These are phyloP conservation scores for Clavispora phyllophila DNA, from an alignment of 805 yeast genomes.

Conservation along the genomic window DNA sequence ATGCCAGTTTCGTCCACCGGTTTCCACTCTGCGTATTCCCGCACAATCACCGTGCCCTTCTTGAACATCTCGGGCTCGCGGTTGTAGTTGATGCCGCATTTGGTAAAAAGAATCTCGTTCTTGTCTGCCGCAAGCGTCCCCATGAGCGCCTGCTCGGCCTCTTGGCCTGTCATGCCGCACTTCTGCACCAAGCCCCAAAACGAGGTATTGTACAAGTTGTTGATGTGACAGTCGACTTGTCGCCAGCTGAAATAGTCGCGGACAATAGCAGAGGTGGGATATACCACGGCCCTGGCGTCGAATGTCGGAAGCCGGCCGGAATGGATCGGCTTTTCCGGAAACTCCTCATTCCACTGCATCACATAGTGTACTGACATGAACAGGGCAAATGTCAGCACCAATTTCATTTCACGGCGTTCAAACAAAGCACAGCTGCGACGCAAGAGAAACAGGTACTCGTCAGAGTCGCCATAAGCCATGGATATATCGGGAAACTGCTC, in stretches of 20 bases:
- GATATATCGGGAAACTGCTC: conserved; percentile 63
- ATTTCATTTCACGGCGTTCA: conserved; percentile 78
- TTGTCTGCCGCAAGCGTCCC: conserved; percentile 84
- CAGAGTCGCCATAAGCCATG: conserved; percentile 91
- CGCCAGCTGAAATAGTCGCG: conserved; percentile 91
- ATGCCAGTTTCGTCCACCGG: conserved; percentile 11
- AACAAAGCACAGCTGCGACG: conserved; percentile 60
- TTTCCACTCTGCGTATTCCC: conserved; percentile 37
- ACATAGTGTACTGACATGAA: conserved; percentile 75
- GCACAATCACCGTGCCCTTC: conserved; percentile 67
- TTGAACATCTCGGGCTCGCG: conserved; percentile 83
- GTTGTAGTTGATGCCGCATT: conserved; percentile 84
- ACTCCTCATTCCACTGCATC: conserved; percentile 57
- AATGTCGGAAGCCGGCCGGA: conserved; percentile 69
- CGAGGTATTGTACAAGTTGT: conserved; percentile 86
- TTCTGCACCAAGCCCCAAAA: conserved; percentile 80
- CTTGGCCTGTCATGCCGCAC: conserved; percentile 67
- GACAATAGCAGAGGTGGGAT: conserved; percentile 59
- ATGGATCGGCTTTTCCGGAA: conserved; percentile 46
- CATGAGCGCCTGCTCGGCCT: conserved; percentile 70
- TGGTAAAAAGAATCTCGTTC: conserved; percentile 75
- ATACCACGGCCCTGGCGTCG: conserved; percentile 85
- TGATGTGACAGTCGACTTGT: conserved; percentile 94
- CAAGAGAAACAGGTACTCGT: conserved; percentile 84
- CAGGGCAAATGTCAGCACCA: conserved; percentile 77